Conservation (phyloP, 1,139 yeast genomes). For the Debaryomyces udenii region DNA sequence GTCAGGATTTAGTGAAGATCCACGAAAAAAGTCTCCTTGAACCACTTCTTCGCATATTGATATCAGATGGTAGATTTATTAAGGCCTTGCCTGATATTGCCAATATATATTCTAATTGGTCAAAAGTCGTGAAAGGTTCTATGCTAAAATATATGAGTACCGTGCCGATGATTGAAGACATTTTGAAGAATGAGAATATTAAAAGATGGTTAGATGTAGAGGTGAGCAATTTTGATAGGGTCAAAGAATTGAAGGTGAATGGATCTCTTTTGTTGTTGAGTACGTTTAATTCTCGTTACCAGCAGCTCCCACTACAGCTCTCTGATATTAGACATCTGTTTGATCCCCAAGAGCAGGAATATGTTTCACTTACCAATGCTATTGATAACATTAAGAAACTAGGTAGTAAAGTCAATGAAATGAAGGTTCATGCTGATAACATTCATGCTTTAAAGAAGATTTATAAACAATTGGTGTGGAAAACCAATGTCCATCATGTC, state of each 20-base stretch:
- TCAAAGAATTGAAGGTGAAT: constrained; percentile 52
- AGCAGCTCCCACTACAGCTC: constrained; percentile 69
- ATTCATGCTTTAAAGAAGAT: constrained; percentile 50
- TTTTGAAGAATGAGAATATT: constrained; percentile 46
- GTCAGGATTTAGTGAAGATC: constrained; percentile 60
- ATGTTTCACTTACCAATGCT: constrained; percentile 55
- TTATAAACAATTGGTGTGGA: constrained; percentile 54
- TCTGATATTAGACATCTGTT: constrained; percentile 56
- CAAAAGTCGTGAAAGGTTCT: constrained; percentile 55
- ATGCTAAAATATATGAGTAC: constrained; percentile 63
- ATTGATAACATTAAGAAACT: constrained; percentile 43
- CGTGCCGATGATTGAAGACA: constrained; percentile 36
- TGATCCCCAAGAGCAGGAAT: constrained; percentile 57
- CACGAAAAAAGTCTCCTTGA: constrained; percentile 60
- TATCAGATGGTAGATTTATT: constrained; percentile 67
- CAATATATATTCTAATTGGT: constrained; percentile 68
- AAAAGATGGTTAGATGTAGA: constrained; percentile 57
- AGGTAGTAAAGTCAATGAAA: constrained; percentile 47
- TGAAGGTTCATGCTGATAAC: constrained; percentile 60
- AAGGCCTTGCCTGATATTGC: constrained; percentile 56
- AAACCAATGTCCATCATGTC: constrained; percentile 39
- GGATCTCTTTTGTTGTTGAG: constrained; percentile 67
- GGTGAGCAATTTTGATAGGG: constrained; percentile 37
- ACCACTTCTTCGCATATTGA: constrained; percentile 47
- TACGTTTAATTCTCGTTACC: constrained; percentile 75